phyloP scores from a whole-genome alignment of 257 asterid species.

The Craterostigma plantagineum region DNA sequence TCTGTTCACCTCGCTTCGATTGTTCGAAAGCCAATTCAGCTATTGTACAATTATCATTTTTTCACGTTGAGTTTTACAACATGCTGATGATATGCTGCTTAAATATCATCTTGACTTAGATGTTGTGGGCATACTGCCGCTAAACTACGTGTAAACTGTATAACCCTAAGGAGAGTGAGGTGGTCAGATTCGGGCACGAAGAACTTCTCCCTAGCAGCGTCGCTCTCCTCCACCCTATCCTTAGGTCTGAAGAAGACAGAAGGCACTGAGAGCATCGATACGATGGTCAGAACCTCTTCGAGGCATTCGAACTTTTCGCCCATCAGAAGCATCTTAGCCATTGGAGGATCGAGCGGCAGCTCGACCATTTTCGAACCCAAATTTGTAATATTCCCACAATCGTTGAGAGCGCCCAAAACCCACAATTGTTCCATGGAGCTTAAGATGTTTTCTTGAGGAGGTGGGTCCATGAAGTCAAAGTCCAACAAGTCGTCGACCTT shows the following conservation, averaged over 20 bases:
- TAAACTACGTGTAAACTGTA: constrained; percentile 4
- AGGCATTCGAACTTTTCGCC: constrained; percentile 67
- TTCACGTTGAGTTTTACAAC: too few species aligned
- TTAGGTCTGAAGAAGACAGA: constrained; percentile 88
- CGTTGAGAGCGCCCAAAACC: constrained; percentile 87
- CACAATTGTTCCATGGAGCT: constrained; percentile 93
- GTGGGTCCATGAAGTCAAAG: constrained; percentile 96
- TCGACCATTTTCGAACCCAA: constrained; percentile 98
- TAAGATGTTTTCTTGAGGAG: constrained; percentile 85
- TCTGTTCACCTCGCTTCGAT: too few species aligned
- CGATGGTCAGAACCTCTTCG: constrained; percentile 77
- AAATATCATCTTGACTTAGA: constrained; percentile 83
- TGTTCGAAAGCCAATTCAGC: too few species aligned
- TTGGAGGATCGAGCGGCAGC: constrained; percentile 94
- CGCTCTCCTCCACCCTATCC: constrained; percentile 93
- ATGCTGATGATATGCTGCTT: too few species aligned
- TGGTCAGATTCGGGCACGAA: constrained; percentile 66
- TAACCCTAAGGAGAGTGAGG: constrained; percentile 5
- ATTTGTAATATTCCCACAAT: constrained; percentile 62
- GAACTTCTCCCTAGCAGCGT: constrained; percentile 85
- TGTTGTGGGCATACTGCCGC: constrained; percentile 41
- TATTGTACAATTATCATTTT: too few species aligned
- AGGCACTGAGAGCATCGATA: constrained; percentile 94
- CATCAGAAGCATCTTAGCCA: constrained; percentile 85
- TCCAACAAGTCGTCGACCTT: constrained; percentile 67